phyloP scores from a whole-genome alignment of 768 basidiomycete genomes.

The Scleroderma bovista region DNA sequence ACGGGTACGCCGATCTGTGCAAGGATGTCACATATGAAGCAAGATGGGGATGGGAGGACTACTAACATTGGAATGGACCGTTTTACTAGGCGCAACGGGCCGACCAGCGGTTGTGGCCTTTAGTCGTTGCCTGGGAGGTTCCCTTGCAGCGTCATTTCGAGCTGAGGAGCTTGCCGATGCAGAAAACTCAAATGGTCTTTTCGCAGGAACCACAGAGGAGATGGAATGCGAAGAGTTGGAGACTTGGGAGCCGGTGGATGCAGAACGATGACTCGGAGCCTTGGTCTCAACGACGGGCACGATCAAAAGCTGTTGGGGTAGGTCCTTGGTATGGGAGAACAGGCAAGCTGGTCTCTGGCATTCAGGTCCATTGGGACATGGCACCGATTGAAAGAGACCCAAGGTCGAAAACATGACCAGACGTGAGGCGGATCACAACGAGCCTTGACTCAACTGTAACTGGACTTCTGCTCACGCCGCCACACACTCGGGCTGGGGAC shows the following conservation, averaged over 20 bases:
- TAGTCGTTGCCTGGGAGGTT: slow-evolving; percentile 64
- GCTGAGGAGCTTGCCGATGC: slow-evolving; percentile 23
- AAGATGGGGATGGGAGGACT: neutral
- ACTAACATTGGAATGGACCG: slow-evolving; percentile 30
- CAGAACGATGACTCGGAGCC: neutral
- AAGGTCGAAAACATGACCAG: slow-evolving; percentile 57
- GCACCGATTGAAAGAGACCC: slow-evolving; percentile 49
- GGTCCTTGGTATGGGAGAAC: slow-evolving; percentile 54
- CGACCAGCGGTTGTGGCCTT: slow-evolving; percentile 42
- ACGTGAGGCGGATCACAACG: too few relatives aligned
- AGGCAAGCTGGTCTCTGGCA: slow-evolving; percentile 55
- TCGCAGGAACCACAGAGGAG: slow-evolving; percentile 39
- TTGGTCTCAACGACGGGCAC: neutral
- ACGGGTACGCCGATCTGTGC: slow-evolving; percentile 56
- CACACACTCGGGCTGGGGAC: too few relatives aligned
- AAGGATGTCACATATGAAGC: neutral
- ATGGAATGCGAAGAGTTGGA: slow-evolving; percentile 7
- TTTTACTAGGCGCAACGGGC: slow-evolving; percentile 39
- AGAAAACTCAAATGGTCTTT: slow-evolving; percentile 37
- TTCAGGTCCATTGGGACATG: slow-evolving; percentile 49
- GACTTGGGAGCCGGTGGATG: slow-evolving; percentile 6
- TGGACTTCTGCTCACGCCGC: too few relatives aligned
- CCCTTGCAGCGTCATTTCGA: slow-evolving; percentile 19
- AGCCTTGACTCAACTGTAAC: too few relatives aligned
- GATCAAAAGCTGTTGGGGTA: slow-evolving; percentile 25